Percentiles rank a stretch among this genome's conserved stretches.
phyloP scores from a whole-genome alignment of 1,284 basidiomycete genomes.

The Pseudomicrostroma phylloplanum region DNA sequence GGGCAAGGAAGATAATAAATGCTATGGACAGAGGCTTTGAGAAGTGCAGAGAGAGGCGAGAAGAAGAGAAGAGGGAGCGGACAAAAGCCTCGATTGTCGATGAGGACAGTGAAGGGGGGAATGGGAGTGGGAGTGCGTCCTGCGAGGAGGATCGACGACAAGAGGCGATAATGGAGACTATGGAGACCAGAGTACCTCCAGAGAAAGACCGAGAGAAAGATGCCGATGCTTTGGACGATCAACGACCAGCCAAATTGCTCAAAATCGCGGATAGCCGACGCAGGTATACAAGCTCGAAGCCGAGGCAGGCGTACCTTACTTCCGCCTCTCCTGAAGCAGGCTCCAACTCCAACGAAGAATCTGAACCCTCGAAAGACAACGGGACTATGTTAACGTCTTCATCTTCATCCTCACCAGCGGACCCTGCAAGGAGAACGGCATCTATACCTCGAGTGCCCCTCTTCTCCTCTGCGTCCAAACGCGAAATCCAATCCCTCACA shows the following conservation, averaged over 20 bases:
- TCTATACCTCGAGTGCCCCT: background rate
- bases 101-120: background rate
- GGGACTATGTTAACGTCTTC: background rate
- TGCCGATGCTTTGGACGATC: background rate
- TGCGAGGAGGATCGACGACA: background rate
- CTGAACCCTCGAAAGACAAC: background rate
- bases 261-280: background rate
- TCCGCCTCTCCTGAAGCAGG: background rate
- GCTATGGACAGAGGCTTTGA: background rate
- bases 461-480: background rate
- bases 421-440: background rate
- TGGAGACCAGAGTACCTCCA: background rate
- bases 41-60: background rate
- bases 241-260: too few relatives aligned
- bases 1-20: background rate
- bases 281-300: background rate
- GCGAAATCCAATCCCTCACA: background rate
- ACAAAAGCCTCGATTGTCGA: background rate
- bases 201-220: background rate
- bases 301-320: background rate
- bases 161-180: background rate
- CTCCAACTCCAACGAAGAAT: background rate
- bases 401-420: background rate
- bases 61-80: background rate
- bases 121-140: background rate